phyloP scores from a whole-genome alignment of 2,329 filamentous ascomycete species.

The Aureobasidium sp. region DNA sequence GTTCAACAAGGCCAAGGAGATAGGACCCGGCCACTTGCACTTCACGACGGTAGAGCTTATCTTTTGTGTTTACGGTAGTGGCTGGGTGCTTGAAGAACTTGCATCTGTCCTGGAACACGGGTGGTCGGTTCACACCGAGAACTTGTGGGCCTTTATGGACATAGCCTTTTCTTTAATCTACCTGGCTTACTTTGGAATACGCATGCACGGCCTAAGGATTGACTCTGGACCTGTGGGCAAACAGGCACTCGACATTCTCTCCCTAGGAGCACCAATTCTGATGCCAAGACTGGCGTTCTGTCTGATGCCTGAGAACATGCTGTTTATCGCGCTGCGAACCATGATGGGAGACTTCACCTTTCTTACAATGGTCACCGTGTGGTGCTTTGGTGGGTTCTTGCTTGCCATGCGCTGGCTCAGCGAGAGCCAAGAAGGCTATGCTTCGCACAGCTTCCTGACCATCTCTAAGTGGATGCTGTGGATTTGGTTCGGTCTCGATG shows the following conservation, averaged over 20 bases:
- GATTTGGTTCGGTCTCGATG: conserved; percentile 87
- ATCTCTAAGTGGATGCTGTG: conserved; percentile 89
- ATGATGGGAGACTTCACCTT: conserved; percentile 86
- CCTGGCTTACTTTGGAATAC: conserved; percentile 58
- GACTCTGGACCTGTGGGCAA: conserved; percentile 45
- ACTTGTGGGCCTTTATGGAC: conserved; percentile 82
- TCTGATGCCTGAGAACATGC: conserved; percentile 72
- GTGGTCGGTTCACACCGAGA: conserved; percentile 78
- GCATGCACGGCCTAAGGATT: conserved; percentile 56
- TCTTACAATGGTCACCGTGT: conserved; percentile 65
- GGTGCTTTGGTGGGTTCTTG: conserved; percentile 79
- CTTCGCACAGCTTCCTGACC: conserved; percentile 46
- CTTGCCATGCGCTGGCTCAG: conserved; percentile 74
- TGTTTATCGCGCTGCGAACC: conserved; percentile 71
- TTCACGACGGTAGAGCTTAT: conserved; percentile 51
- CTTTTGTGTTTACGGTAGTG: conserved; percentile 67
- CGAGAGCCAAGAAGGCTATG: conserved; percentile 44
- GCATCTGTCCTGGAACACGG: conserved; percentile 69
- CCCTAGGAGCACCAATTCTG: conserved; percentile 69
- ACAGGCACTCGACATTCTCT: conserved; percentile 71
- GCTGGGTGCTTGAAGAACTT: conserved; percentile 73
- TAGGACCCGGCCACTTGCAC: conserved; percentile 27
- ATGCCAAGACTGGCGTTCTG: conserved; percentile 77
- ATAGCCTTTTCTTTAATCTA: conserved; percentile 71
- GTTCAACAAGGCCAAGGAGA: conserved; percentile 55